Evolutionary conservation across 352 stramenopile species (phyloP).

Genomic region (Pythium folliculosum): DNA sequence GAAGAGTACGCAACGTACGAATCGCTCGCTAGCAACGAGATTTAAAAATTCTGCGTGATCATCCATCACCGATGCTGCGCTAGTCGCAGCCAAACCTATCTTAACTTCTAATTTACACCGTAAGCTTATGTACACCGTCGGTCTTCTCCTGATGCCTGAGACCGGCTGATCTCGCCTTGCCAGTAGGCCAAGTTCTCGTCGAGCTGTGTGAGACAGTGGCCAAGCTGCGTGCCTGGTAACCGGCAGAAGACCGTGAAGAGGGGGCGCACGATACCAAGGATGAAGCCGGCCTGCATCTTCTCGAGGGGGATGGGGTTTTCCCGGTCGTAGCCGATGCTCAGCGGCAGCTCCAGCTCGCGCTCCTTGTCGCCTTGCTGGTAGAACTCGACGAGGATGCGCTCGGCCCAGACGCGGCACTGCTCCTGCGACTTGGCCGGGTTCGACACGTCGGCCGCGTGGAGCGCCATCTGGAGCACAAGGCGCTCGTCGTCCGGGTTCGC

Average conservation of each 20-base stretch:
- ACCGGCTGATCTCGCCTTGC: conserved; percentile 61
- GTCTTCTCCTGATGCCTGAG: neutral
- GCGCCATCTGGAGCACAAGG: conserved; percentile 73
- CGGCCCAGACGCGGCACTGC: conserved; percentile 84
- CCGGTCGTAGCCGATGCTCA: conserved; percentile 91
- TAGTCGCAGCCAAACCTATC: conserved; percentile 11
- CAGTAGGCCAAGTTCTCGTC: conserved; percentile 69
- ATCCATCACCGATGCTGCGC: conserved; percentile 1
- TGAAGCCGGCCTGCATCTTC: conserved; percentile 93
- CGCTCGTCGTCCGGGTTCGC: conserved; percentile 68
- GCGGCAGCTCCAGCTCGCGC: conserved; percentile 75
- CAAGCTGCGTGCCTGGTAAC: conserved; percentile 52
- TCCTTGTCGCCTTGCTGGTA: conserved; percentile 95
- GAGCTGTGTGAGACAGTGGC: conserved; percentile 65
- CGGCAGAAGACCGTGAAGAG: conserved; percentile 64
- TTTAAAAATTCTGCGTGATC: conserved; percentile 7
- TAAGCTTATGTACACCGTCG: neutral
- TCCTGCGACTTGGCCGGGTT: conserved; percentile 88
- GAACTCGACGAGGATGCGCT: conserved; percentile 93
- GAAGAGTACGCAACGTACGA: conserved; percentile 6
- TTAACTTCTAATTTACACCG: conserved; percentile 1
- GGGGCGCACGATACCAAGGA: conserved; percentile 90
- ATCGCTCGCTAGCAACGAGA: conserved; percentile 1
- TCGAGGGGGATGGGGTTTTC: conserved; percentile 82
- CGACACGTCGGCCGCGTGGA: conserved; percentile 93